Percentiles rank a stretch among this genome's conserved stretches.
Conservation (phyloP, 2,329 filamentous ascomycete species). For the Colletotrichum echinochloae region DNA sequence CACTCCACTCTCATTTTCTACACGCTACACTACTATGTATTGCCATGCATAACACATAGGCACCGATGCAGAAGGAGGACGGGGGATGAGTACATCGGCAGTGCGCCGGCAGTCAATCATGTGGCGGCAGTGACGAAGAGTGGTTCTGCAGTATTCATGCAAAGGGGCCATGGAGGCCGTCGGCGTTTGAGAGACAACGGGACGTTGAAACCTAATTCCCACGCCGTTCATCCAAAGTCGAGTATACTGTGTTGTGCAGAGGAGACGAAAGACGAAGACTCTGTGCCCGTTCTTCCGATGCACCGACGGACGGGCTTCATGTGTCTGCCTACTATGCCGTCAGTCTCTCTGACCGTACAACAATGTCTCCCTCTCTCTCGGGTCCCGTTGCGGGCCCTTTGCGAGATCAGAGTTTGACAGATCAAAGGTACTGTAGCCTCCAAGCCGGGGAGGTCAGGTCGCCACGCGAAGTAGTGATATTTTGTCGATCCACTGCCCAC, state of each 20-base stretch:
- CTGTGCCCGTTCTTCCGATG: not conserved
- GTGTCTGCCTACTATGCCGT: not conserved
- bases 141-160: too few species aligned
- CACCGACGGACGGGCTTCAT: not conserved
- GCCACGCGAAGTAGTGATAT: not conserved
- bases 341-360: not conserved
- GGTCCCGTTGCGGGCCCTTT: not conserved
- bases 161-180: constrained; percentile 7
- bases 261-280: constrained; percentile 7
- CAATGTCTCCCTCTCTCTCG: not conserved
- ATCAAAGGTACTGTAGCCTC: too few species aligned
- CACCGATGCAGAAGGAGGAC: not conserved
- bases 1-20: not conserved
- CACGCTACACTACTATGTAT: not conserved
- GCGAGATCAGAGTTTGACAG: not conserved
- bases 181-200: constrained; percentile 24
- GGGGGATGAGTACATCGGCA: not conserved
- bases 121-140: not conserved
- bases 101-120: constrained; percentile 4
- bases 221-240: not conserved
- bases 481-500: constrained; percentile 3
- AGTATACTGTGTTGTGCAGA: not conserved
- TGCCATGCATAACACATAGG: not conserved
- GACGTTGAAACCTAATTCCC: constrained; percentile 19
- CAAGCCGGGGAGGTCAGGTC: not conserved